A percentile compares a stretch with the other conserved stretches of the same genome.
Conservation (phyloP, 163 green algal species). For the Volvox carteri region DNA sequence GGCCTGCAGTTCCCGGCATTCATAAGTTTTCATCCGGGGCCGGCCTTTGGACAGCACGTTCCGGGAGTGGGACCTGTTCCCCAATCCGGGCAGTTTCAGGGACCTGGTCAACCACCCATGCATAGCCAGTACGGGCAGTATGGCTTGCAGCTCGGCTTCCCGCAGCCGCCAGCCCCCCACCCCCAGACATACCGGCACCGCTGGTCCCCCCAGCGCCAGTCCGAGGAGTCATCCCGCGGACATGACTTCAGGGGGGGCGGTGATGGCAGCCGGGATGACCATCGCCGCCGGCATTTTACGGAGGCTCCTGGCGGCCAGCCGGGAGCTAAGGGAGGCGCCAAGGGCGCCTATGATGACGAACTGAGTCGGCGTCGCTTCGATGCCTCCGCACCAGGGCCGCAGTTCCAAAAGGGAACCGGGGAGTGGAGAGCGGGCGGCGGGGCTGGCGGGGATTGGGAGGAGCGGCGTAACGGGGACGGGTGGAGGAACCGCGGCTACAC, state of each 20-base stretch:
- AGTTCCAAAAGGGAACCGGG: background rate
- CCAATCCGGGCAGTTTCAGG: background rate
- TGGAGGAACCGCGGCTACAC: background rate
- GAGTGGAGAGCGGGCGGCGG: background rate
- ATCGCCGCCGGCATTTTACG: conserved; percentile 1
- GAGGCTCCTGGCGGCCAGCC: background rate
- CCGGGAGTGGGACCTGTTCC: background rate
- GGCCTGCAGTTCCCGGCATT: background rate
- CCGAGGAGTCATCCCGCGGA: background rate
- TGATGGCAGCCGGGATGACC: background rate
- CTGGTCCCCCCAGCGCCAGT: background rate
- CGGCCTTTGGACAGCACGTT: background rate
- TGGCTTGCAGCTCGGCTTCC: background rate
- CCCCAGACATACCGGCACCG: background rate
- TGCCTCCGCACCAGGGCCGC: background rate
- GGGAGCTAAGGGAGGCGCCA: background rate
- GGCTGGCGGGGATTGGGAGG: background rate
- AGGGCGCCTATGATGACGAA: background rate
- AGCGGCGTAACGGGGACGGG: background rate
- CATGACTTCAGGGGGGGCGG: background rate
- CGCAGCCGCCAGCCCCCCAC: background rate
- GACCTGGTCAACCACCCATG: background rate
- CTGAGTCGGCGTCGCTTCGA: background rate
- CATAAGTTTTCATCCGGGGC: background rate
- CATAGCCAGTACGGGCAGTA: background rate